These are phyloP conservation scores for Irpex sp. DNA, from an alignment of 1,284 basidiomycete genomes.

Conservation along the genomic window DNA sequence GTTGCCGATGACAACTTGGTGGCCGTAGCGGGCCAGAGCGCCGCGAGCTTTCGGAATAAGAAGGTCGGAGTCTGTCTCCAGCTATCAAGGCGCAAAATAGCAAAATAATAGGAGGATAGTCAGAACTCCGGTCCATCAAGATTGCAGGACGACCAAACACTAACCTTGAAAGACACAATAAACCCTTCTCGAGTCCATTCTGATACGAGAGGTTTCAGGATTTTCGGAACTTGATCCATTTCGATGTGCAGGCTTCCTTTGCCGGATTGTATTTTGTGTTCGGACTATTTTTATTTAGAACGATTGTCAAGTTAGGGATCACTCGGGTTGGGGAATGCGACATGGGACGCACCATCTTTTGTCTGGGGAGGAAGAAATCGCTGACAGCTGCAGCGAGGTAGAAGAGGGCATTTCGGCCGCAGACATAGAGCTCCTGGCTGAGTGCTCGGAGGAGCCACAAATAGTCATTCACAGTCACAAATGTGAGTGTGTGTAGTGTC, in stretches of 20 bases:
- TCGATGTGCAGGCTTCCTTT: slow-evolving; percentile 91
- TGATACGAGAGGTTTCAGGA: slow-evolving; percentile 87
- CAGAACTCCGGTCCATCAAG: slow-evolving; percentile 3
- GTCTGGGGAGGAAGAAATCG: slow-evolving; percentile 94
- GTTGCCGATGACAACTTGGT: slow-evolving; percentile 97
- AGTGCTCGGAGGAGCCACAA: slow-evolving; percentile 88
- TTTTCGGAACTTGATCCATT: slow-evolving; percentile 99
- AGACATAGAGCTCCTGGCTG: slow-evolving; percentile 63
- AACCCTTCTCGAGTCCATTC: slow-evolving; percentile 93
- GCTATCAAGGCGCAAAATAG: slow-evolving; percentile 42
- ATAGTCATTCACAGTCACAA: slow-evolving; percentile 96
- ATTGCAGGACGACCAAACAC: not conserved
- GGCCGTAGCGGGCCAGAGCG: slow-evolving; percentile 91
- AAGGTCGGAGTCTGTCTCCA: slow-evolving; percentile 86
- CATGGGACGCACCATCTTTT: slow-evolving; percentile 69
- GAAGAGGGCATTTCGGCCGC: slow-evolving; percentile 82
- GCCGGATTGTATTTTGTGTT: slow-evolving; percentile 97
- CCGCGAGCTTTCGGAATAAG: slow-evolving; percentile 89
- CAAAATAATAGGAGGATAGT: not conserved
- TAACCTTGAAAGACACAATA: slow-evolving; percentile 95
- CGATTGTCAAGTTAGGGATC: not conserved
- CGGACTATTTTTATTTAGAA: slow-evolving; percentile 53
- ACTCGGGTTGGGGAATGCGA: no score
- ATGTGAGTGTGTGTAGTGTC: slow-evolving; percentile 82
- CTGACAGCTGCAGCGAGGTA: slow-evolving; percentile 98